Percentiles rank a stretch among this genome's conserved stretches.
Conservation (phyloP, 2,329 filamentous ascomycete species). For the Calonectria montana region DNA sequence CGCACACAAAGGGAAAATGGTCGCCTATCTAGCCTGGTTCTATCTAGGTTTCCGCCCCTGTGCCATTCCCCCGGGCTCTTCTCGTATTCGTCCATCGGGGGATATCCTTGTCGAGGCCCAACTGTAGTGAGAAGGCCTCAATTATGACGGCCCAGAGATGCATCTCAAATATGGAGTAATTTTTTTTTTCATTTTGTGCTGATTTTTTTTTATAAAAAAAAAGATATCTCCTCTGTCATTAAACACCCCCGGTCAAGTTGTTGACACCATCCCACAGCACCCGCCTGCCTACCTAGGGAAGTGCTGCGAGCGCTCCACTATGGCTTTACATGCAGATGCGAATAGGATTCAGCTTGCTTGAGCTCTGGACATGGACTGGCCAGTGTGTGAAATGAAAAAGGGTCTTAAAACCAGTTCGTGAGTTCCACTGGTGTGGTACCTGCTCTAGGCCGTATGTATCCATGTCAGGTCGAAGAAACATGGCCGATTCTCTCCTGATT, state of each 20-base stretch:
- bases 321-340: conserved; percentile 15
- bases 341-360: conserved; percentile 6
- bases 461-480: neutral
- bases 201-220: neutral
- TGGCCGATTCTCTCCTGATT: neutral
- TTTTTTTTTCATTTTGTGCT: neutral
- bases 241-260: neutral
- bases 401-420: conserved; percentile 11
- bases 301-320: conserved; percentile 21
- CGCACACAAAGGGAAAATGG: neutral
- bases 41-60: conserved; percentile 14
- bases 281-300: conserved; percentile 22
- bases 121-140: conserved; percentile 20
- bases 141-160: conserved; percentile 7
- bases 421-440: conserved; percentile 1
- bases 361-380: conserved; percentile 14
- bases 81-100: conserved; percentile 25
- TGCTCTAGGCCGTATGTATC: neutral
- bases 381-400: conserved; percentile 17
- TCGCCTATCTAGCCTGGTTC: conserved; percentile 19
- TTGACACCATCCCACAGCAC: conserved; percentile 11
- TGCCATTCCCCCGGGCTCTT: conserved; percentile 19
- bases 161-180: conserved; percentile 16
- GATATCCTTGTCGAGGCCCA: conserved; percentile 18
- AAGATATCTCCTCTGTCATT: neutral